Base-by-base conservation (phyloP, 139 green algal species). In the Volvox reticuliferus region DNA sequence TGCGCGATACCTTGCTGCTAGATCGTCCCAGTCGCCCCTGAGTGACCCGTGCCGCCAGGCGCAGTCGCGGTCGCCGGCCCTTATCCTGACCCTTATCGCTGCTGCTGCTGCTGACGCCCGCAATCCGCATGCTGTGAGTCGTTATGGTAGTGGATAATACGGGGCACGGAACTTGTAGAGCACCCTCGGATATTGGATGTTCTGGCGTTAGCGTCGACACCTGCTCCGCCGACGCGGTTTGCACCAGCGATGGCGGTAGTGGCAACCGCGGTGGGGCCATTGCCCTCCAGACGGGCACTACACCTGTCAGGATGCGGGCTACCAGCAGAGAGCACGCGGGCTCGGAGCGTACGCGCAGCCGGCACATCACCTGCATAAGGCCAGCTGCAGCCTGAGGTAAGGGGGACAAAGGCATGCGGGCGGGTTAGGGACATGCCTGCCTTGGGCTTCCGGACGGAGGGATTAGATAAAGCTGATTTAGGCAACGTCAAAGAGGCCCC, bases 311-410 rank as follows among this genome's bases (percentile, higher is more conserved):
- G 0, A 88, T 20, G 0, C 82, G 65, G n/a, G 26, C 35, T 16
- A 88, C 65, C 82, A 88, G 65, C 35, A 79, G 22, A 2, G 65
- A 71, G 65, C 65, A 79, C 22, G 82, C 65, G 65, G 82, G 33
- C 0, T 65, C 24, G 0, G 82, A 88, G 65, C 65, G 82, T 67
- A 88, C 35, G 26, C 33, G 32, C 65, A 88, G 65, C 13, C 82
- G 82, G 30, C 21, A 16, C 65, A 88, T 79, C 9, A 79, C 65
- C 65, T 26, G 65, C 63, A 88, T 22, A 65, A 88, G 65, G 28
- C 82, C 82, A 12, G 82, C 82, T 26, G 82, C 82, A 32, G 65
- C 33, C 82, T 88, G 65, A 5, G 71, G 71, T 14, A 24, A 73
- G 65, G 65, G 6, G 65, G 24, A 73, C 21, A 73, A 73, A 28